Evolutionary conservation across 306 rosid genomes (phyloP).

Genomic region (Pueraria montana): DNA sequence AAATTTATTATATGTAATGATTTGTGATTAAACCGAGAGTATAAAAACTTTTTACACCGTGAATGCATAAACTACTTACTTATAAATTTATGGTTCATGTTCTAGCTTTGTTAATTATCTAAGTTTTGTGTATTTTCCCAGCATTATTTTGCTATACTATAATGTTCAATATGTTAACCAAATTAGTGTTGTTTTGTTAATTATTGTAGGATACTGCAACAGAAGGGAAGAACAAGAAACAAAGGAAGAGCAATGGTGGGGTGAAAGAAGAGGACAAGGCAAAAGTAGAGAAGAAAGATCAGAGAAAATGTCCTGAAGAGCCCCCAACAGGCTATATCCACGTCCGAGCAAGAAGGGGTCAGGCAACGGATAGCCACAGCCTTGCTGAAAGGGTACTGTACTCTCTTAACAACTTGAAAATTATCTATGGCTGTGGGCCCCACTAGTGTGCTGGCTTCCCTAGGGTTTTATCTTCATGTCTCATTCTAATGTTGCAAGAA

Average conservation of each 20-base stretch:
- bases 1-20: too few species aligned
- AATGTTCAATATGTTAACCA: neutral
- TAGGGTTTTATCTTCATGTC: conserved; percentile 37
- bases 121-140: neutral
- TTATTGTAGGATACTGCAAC: conserved; percentile 43
- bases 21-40: too few species aligned
- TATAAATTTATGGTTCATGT: neutral
- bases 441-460: neutral
- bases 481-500: conserved; percentile 36
- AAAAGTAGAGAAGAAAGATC: conserved; percentile 56
- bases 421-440: conserved; percentile 30
- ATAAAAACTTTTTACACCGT: too few species aligned
- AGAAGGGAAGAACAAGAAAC: conserved; percentile 66
- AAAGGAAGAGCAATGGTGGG: conserved; percentile 59
- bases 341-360: conserved; percentile 97
- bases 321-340: conserved; percentile 85
- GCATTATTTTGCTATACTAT: neutral
- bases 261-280: conserved; percentile 53
- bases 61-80: too few species aligned
- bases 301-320: conserved; percentile 61
- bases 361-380: conserved; percentile 99
- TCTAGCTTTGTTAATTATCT: neutral
- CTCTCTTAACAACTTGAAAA: conserved; percentile 29
- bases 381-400: conserved; percentile 92
- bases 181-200: neutral